Evolutionary conservation across 148 eudicot genomes (phyloP).

Genomic region (Cornus kousa): DNA sequence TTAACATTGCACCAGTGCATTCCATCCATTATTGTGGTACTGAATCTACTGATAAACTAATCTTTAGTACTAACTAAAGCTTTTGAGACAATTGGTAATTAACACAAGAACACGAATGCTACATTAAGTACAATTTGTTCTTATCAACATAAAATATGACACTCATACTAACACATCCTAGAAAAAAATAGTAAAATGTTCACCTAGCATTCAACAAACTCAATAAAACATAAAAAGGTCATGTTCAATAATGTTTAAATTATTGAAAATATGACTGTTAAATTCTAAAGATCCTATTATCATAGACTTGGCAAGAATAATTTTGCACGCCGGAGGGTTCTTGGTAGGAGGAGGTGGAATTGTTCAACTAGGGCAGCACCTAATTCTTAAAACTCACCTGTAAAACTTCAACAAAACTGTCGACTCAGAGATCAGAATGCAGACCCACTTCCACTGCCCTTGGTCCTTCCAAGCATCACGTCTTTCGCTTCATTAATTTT

Average conservation of each 20-base stretch:
- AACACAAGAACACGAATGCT: too few species aligned
- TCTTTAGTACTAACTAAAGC: too few species aligned
- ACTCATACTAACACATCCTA: not conserved
- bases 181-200: not conserved
- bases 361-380: not conserved
- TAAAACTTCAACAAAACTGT: not conserved
- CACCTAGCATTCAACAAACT: not conserved
- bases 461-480: slow-evolving; percentile 35
- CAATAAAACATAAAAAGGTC: not conserved
- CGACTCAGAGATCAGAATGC: slow-evolving; percentile 14
- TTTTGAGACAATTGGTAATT: too few species aligned
- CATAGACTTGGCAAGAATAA: not conserved
- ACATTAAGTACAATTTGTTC: too few species aligned
- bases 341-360: not conserved
- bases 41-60: too few species aligned
- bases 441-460: slow-evolving; percentile 41
- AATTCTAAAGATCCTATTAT: not conserved
- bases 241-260: not conserved
- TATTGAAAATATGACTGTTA: slow-evolving; percentile 7
- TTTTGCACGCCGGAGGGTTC: not conserved
- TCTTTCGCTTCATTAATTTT: slow-evolving; percentile 57
- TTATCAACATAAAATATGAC: not conserved
- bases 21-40: too few species aligned
- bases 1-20: too few species aligned
- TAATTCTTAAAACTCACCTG: not conserved